Base-by-base conservation (phyloP, 2,329 filamentous ascomycete genomes). In the Colletotrichum karsti region DNA sequence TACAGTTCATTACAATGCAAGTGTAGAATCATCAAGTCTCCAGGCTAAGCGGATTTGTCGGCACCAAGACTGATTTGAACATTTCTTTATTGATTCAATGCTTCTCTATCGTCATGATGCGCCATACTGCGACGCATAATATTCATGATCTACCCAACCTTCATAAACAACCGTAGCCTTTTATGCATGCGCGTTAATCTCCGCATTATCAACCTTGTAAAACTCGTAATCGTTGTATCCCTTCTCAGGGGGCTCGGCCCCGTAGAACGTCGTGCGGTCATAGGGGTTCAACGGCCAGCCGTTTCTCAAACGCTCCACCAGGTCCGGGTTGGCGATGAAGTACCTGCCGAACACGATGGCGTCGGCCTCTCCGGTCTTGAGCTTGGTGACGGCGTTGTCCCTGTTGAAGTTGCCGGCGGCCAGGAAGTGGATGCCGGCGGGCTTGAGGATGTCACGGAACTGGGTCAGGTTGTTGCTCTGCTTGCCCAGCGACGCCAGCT, bases 331-430 rank as follows among this genome's bases (percentile, higher is more conserved):
- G 7, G 76, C 60, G 12, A 77, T 68, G 33, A 76, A 77, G 9
- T 61, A 60, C 7, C 75, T 68, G 0, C 75, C 76, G n/a, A 77
- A 77, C 1, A 81, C 82, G 15, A 85, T 77, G 2, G 59, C 64
- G 12, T 67, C 64, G 12, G 64, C 22, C 22, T 63, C 51, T 2
- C 37, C 20, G 75, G 75, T 76, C 64, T 84, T 80, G 4, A 78
- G 46, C 62, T 85, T 70, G 75, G 85, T 79, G 1, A 78, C 80
- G 0, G 79, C 77, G 46, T 77, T 75, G 39, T 77, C 79, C 0
- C 78, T 69, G 30, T 75, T 78, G 72, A 81, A 86, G 2, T 82
- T 84, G 51, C 85, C 84, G 1, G 83, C 82, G n/a, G 88, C 72
- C 4, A 90, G 70, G 30, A 90, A 84, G 4, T 74, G 70, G 35